Percentiles rank a stretch among this genome's conserved stretches.
phyloP scores from a whole-genome alignment of 176 grass and related monocot genomes.

The maize (Zea mays) region DNA sequence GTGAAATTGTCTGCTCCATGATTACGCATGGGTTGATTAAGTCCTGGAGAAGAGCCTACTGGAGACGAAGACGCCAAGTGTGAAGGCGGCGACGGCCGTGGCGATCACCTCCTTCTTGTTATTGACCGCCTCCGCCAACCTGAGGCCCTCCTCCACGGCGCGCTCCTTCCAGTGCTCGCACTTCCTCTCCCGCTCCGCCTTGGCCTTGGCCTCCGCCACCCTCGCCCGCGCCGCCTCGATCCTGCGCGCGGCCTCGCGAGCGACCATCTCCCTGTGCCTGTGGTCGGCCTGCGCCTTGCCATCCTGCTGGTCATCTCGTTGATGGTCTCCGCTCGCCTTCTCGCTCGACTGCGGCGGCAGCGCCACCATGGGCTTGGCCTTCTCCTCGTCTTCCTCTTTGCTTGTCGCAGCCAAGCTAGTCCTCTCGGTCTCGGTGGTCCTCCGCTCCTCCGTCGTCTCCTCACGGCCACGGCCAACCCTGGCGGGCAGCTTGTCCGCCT shows the following conservation, averaged over 20 bases:
- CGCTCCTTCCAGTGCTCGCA: constrained; percentile 32
- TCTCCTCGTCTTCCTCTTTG: no score
- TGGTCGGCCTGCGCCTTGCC: neutral
- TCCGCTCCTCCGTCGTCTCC: no score
- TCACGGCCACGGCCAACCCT: no score
- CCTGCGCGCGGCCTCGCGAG: constrained; percentile 4
- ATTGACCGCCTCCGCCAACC: constrained; percentile 22
- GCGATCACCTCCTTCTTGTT: constrained; percentile 22
- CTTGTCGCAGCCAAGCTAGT: no score
- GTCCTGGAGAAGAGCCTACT: neutral
- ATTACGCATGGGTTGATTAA: neutral
- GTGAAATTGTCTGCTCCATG: no score
- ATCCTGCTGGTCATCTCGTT: neutral
- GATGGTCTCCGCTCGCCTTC: neutral
- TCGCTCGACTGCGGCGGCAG: neutral
- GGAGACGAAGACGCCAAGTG: neutral
- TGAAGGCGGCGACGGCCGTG: constrained; percentile 1
- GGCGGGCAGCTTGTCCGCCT: no score
- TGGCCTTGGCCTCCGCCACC: constrained; percentile 22
- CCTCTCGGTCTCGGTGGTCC: no score
- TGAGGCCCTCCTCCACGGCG: constrained; percentile 15
- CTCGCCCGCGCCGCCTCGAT: constrained; percentile 28
- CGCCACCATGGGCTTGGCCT: neutral
- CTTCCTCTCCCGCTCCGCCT: neutral
- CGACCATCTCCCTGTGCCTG: constrained; percentile 27